These are phyloP conservation scores for Flaveria linearis DNA, from an alignment of 129 eudicot species.

Conservation along the genomic window DNA sequence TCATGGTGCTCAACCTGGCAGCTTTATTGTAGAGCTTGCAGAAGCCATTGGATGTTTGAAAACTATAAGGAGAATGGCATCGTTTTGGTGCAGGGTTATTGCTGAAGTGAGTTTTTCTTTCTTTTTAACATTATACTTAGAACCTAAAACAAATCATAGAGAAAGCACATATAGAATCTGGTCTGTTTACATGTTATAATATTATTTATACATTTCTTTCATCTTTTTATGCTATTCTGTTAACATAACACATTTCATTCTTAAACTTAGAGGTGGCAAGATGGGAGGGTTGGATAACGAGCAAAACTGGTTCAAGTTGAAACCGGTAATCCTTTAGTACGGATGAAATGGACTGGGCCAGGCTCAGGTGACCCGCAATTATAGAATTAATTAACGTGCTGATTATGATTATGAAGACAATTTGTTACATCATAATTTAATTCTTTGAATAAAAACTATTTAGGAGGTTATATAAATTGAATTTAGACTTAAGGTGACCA, in stretches of 20 bases:
- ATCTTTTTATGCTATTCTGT: not conserved
- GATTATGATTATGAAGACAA: not conserved
- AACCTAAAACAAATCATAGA: not conserved
- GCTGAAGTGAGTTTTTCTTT: slow-evolving; percentile 49
- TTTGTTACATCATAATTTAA: not conserved
- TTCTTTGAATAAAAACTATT: not conserved
- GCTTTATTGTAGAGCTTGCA: slow-evolving; percentile 78
- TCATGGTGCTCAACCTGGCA: slow-evolving; percentile 83
- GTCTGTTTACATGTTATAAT: not conserved
- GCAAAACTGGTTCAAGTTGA: not conserved
- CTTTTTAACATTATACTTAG: slow-evolving; percentile 2
- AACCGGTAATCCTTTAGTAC: not conserved
- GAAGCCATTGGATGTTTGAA: slow-evolving; percentile 89
- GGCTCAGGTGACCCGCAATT: not conserved
- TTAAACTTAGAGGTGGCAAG: slow-evolving; percentile 11
- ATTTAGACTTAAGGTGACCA: not conserved
- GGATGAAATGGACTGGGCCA: not conserved
- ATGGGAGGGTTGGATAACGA: not conserved
- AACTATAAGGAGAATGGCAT: slow-evolving; percentile 76
- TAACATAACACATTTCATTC: not conserved
- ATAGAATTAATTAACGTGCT: not conserved
- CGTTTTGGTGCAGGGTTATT: slow-evolving; percentile 74
- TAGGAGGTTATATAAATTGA: not conserved
- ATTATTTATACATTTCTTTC: not conserved
- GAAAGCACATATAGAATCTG: not conserved